Percentiles rank a stretch among this genome's conserved stretches.
Conservation (phyloP, 139 green algal species). For the Edaphochlamys debaryana region DNA sequence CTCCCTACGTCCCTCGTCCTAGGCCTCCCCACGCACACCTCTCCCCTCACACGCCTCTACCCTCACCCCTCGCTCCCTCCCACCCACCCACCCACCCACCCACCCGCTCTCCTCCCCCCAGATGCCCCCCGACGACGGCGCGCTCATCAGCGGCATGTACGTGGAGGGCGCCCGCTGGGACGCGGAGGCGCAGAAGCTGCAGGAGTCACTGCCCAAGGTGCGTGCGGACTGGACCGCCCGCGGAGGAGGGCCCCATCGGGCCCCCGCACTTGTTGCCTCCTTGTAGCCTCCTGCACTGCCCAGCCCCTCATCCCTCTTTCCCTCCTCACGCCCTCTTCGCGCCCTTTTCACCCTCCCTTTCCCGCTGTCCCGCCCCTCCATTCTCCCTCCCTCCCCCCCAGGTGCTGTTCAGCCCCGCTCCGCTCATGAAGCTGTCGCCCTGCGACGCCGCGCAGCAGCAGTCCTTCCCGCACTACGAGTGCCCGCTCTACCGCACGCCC, state of each 20-base stretch:
- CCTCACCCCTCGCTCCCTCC: neutral
- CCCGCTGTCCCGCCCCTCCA: too few relatives aligned
- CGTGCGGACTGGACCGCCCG: too few relatives aligned
- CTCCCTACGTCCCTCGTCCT: too few relatives aligned
- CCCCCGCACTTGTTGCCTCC: too few relatives aligned
- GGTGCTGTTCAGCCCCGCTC: constrained; percentile 73
- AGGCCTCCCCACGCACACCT: too few relatives aligned
- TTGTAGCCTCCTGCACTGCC: too few relatives aligned
- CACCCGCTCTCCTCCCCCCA: neutral
- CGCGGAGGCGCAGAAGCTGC: constrained; percentile 50
- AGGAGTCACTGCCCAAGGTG: constrained; percentile 72
- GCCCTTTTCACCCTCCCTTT: too few relatives aligned
- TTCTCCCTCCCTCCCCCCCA: constrained; percentile 23
- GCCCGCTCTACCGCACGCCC: constrained; percentile 76
- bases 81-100: neutral
- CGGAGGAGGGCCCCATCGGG: too few relatives aligned
- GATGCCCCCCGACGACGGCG: constrained; percentile 51
- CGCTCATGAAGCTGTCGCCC: constrained; percentile 69
- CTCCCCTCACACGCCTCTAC: too few relatives aligned
- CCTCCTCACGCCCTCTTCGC: too few relatives aligned
- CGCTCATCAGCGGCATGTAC: constrained; percentile 68
- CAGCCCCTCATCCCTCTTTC: too few relatives aligned
- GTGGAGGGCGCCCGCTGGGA: constrained; percentile 78
- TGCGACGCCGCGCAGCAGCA: constrained; percentile 40
- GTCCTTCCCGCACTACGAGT: constrained; percentile 73